Conservation (phyloP, 768 basidiomycete species). For the Stropharia rugosoannulata region DNA sequence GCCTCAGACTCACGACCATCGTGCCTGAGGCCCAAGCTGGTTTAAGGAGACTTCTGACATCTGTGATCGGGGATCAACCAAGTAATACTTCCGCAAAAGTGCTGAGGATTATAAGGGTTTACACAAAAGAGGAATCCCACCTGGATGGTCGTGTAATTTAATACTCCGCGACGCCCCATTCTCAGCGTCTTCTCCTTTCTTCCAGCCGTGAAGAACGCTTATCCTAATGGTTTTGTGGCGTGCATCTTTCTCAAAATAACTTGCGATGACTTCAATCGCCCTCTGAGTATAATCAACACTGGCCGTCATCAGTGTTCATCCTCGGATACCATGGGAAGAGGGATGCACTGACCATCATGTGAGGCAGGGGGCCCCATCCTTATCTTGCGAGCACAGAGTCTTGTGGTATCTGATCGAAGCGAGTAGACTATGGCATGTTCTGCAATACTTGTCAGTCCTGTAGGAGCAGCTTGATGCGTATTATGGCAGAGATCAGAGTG, state of each 20-base stretch:
- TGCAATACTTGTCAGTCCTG: too few species aligned
- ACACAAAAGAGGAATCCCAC: conserved; percentile 17
- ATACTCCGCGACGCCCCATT: conserved; percentile 28
- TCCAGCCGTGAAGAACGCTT: conserved; percentile 16
- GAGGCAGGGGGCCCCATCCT: conserved; percentile 10
- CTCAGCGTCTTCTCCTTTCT: conserved; percentile 14
- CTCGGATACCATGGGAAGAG: conserved; percentile 27
- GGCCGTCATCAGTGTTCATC: conserved; percentile 3
- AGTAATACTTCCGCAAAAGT: conserved; percentile 30
- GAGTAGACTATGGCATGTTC: too few species aligned
- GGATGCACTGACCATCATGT: conserved; percentile 18
- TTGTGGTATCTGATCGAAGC: background rate
- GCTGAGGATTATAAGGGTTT: conserved; percentile 24
- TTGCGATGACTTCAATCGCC: conserved; percentile 10
- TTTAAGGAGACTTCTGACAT: conserved; percentile 34
- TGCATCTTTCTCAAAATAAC: conserved; percentile 23
- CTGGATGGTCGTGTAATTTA: conserved; percentile 15
- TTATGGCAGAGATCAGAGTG: too few species aligned
- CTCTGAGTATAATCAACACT: conserved; percentile 17
- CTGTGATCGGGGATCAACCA: conserved; percentile 66
- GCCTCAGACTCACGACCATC: conserved; percentile 26
- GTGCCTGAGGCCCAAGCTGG: conserved; percentile 31
- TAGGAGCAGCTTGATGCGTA: too few species aligned
- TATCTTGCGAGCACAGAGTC: conserved; percentile 14
- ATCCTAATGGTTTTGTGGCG: conserved; percentile 39